phyloP scores from a whole-genome alignment of 257 asterid genomes.

The Penstemon barbatus region DNA sequence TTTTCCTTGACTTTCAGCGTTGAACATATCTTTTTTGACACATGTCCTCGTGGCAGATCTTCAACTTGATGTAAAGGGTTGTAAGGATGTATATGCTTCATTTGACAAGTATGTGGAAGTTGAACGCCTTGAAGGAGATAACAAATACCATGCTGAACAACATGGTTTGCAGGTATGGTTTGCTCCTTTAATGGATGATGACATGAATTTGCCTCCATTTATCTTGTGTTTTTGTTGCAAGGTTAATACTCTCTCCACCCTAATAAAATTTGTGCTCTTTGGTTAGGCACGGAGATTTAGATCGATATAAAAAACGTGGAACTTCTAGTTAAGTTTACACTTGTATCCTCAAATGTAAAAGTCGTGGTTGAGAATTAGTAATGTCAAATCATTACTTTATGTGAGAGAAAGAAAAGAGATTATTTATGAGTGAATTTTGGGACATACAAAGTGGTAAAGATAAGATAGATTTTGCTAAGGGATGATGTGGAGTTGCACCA shows the following conservation, averaged over 20 bases:
- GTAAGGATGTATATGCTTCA: conserved; percentile 92
- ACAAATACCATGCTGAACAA: conserved; percentile 92
- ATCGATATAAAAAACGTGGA: no score
- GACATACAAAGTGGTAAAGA: no score
- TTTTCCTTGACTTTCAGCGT: conserved; percentile 22
- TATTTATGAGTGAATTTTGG: no score
- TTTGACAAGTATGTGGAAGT: conserved; percentile 98
- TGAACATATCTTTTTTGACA: conserved; percentile 24
- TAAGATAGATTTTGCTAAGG: no score
- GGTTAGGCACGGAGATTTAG: no score
- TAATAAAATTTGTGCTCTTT: no score
- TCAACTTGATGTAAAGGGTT: conserved; percentile 98
- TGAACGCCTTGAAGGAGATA: conserved; percentile 95
- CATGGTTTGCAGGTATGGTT: conserved; percentile 87
- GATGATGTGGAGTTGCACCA: no score
- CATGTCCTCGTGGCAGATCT: conserved; percentile 61
- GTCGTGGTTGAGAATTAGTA: no score
- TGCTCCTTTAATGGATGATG: conserved; percentile 23
- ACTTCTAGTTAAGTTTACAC: no score
- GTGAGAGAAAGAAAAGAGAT: no score
- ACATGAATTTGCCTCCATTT: conserved; percentile 5
- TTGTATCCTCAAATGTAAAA: no score
- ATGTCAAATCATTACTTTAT: no score
- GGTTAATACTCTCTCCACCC: background rate
- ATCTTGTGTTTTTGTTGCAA: conserved; percentile 21